Evolutionary conservation across 23 red algal species (phyloP).

Genomic region (Gracilaria gracilis): DNA sequence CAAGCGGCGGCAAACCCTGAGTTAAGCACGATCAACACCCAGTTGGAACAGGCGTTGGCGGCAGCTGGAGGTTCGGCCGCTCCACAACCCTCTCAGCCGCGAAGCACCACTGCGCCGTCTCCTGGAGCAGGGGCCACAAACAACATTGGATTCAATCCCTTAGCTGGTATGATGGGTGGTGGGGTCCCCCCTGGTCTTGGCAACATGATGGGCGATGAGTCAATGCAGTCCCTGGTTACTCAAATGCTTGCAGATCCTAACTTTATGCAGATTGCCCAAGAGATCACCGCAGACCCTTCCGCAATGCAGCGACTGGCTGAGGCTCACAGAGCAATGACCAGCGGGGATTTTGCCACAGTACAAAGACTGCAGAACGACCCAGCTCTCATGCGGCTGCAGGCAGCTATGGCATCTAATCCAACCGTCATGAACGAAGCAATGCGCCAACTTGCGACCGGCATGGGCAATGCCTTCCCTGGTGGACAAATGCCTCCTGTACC

Average conservation of each 20-base stretch:
- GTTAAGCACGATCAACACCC: constrained; percentile 42
- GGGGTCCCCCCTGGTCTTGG: constrained; percentile 48
- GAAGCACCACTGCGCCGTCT: neutral
- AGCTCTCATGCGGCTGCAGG: constrained; percentile 44
- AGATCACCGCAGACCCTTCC: constrained; percentile 45
- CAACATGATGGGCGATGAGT: constrained; percentile 27
- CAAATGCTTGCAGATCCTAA: constrained; percentile 70
- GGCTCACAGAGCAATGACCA: constrained; percentile 64
- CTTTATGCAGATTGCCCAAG: constrained; percentile 63
- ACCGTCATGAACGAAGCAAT: constrained; percentile 51
- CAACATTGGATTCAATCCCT: constrained; percentile 12
- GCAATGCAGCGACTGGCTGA: constrained; percentile 33
- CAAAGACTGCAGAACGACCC: constrained; percentile 54
- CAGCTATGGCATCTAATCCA: constrained; percentile 63
- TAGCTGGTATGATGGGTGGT: constrained; percentile 44
- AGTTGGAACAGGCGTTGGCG: constrained; percentile 61
- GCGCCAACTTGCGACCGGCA: constrained; percentile 52
- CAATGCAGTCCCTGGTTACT: neutral
- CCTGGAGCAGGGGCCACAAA: constrained; percentile 23
- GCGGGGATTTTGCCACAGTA: constrained; percentile 54
- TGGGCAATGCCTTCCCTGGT: constrained; percentile 27
- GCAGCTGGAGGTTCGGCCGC: constrained; percentile 15
- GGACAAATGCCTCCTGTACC: constrained; percentile 18
- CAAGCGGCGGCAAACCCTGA: constrained; percentile 57
- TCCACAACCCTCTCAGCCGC: constrained; percentile 7